A percentile compares a stretch with the other conserved stretches of the same genome.
Conservation (phyloP, 148 eudicot species). For the Camellia lanceoleosa region DNA sequence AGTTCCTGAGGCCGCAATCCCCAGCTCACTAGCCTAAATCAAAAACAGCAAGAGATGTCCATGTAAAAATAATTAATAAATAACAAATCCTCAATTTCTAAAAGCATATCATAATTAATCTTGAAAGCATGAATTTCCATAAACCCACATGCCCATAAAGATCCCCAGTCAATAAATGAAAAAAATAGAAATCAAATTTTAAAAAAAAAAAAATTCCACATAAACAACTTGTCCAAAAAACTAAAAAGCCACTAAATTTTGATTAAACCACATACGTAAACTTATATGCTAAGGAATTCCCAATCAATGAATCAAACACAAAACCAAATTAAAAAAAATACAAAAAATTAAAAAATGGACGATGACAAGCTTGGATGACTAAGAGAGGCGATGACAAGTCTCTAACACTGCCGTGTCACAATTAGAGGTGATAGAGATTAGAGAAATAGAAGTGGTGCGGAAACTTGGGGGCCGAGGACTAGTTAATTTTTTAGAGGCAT, state of each 20-base stretch:
- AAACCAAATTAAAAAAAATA: neutral
- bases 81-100: neutral
- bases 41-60: too few relatives aligned
- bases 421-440: too few relatives aligned
- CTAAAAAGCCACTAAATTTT: conserved; percentile 2
- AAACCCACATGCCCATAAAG: neutral
- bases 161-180: neutral
- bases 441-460: too few relatives aligned
- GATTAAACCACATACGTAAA: neutral
- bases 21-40: neutral
- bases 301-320: neutral
- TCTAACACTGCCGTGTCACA: too few relatives aligned
- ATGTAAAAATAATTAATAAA: neutral
- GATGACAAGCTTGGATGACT: too few relatives aligned
- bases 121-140: conserved; percentile 5
- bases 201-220: neutral
- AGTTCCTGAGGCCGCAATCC: neutral
- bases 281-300: neutral
- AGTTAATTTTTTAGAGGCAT: too few relatives aligned
- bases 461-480: too few relatives aligned
- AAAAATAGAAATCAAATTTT: neutral
- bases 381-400: too few relatives aligned
- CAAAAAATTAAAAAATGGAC: neutral
- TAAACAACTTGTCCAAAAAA: neutral
- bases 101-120: neutral